Percentiles rank a stretch among this genome's conserved stretches.
Evolutionary conservation across 2,329 filamentous ascomycete species (phyloP).

Genomic region (Apiospora marii): DNA sequence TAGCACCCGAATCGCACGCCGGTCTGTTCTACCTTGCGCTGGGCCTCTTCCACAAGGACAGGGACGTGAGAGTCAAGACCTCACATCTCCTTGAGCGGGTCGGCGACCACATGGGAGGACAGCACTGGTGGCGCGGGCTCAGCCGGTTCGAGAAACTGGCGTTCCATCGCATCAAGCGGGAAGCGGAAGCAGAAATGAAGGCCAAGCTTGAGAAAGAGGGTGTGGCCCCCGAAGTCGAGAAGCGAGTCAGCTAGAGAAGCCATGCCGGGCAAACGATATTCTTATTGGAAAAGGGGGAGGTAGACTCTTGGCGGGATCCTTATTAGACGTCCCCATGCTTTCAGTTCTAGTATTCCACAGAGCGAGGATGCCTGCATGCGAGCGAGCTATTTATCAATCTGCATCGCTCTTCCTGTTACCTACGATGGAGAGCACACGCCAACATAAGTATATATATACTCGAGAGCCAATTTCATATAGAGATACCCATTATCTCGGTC

Average conservation of each 20-base stretch:
- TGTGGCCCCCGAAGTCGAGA: constrained; percentile 50
- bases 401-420: neutral
- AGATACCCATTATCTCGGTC: neutral
- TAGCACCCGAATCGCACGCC: constrained; percentile 84
- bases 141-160: constrained; percentile 90
- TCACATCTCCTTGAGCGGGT: constrained; percentile 84
- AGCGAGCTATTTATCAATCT: neutral
- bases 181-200: constrained; percentile 61
- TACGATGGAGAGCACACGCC: neutral
- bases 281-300: neutral
- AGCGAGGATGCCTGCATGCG: neutral
- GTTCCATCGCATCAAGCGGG: constrained; percentile 79
- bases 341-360: neutral
- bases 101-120: constrained; percentile 84
- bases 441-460: constrained; percentile 10
- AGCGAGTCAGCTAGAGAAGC: constrained; percentile 54
- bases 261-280: neutral
- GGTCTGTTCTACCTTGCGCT: constrained; percentile 91
- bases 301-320: neutral
- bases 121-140: constrained; percentile 89
- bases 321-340: neutral
- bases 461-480: neutral
- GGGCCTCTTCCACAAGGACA: constrained; percentile 89
- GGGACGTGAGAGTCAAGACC: constrained; percentile 78
- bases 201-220: constrained; percentile 55